Evolutionary conservation across 345 rosid genomes (phyloP), one percentile per base, ranked within the genome.

Genomic region (Litchi chinensis): DNA sequence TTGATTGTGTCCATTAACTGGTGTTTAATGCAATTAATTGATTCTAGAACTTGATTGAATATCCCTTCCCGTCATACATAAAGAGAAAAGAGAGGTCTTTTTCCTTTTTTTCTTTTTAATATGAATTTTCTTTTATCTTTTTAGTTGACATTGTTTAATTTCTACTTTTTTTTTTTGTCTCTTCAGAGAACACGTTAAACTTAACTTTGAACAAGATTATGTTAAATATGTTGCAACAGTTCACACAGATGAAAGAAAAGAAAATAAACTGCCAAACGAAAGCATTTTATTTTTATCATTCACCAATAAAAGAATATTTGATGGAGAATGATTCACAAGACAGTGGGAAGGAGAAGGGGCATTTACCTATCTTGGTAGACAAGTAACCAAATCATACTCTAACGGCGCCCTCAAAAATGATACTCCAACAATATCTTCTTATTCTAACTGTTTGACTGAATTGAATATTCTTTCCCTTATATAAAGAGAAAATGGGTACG

Each of bases 301-400:
- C 41, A 68, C 74, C 54, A 22, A 32, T 10, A 52, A 4, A 22
- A 4, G 13, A 8, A 70, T 73, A 26, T 65, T 50, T 76, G 69
- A 56, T 19, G 10, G 57, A 41, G 77, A n/a, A n/a, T n/a, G n/a
- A 67, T 44, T 64, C 41, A 46, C 71, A 68, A 54, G 70, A 77
- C 12, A 19, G 19, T 7, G 24, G 48, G 68, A 74, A 71, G 67
- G 0, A 6, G 50, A 1, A 44, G 50, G 28, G 73, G 81, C 10
- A 69, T 71, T 68, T 82, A 71, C 54, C 59, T 81, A 93, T 97
- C 94, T 92, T n/a, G n/a, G 93, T 94, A 77, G 99, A 95, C 98
- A 95, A 92, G 78, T 94, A 95, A 60, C 98, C 98, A 82, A 95
- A 91, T 70, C 97, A 95, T 68, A 95, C 82, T 81, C 99, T 89